Percentiles rank a stretch among this genome's conserved stretches.
Evolutionary conservation across 352 stramenopile genomes (phyloP).

Genomic region (Thalassiosira mediterranea): DNA sequence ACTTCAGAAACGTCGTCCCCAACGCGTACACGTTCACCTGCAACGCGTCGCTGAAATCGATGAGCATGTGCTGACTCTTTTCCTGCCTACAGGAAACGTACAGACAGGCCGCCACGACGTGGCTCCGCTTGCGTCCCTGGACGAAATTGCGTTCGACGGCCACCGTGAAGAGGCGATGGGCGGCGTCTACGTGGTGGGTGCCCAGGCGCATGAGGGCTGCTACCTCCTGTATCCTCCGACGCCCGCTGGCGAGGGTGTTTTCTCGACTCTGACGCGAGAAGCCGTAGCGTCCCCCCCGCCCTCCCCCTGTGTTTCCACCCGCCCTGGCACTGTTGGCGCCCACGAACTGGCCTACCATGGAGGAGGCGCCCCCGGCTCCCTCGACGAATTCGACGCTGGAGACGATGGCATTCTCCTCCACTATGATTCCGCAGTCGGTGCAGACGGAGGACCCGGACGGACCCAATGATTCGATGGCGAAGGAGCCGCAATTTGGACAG

Average conservation of each 20-base stretch:
- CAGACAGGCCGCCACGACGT: slow-evolving; percentile 97
- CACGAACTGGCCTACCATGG: slow-evolving; percentile 96
- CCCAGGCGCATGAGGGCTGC: slow-evolving; percentile 91
- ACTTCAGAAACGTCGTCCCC: slow-evolving; percentile 88
- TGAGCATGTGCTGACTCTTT: slow-evolving; percentile 98
- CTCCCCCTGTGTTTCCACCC: slow-evolving; percentile 78
- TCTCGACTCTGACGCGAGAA: slow-evolving; percentile 94
- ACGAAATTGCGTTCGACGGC: slow-evolving; percentile 96
- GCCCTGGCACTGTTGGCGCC: slow-evolving; percentile 90
- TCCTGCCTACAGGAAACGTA: slow-evolving; percentile 98
- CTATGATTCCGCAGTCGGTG: slow-evolving; percentile 89
- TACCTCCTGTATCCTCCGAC: slow-evolving; percentile 87
- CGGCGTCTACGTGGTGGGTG: slow-evolving; percentile 94
- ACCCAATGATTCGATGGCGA: slow-evolving; percentile 93
- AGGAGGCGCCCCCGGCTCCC: slow-evolving; percentile 85
- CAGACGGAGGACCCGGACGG: slow-evolving; percentile 84
- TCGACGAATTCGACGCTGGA: slow-evolving; percentile 97
- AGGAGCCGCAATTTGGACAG: slow-evolving; percentile 94
- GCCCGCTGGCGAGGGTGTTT: slow-evolving; percentile 94
- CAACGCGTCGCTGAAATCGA: slow-evolving; percentile 99
- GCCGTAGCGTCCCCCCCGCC: slow-evolving; percentile 86
- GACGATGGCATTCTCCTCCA: slow-evolving; percentile 98
- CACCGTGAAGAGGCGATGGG: slow-evolving; percentile 94
- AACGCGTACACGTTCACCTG: slow-evolving; percentile 94
- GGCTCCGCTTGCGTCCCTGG: slow-evolving; percentile 92